phyloP scores from a whole-genome alignment of 768 basidiomycete genomes.

The Dentipellis fragilis region DNA sequence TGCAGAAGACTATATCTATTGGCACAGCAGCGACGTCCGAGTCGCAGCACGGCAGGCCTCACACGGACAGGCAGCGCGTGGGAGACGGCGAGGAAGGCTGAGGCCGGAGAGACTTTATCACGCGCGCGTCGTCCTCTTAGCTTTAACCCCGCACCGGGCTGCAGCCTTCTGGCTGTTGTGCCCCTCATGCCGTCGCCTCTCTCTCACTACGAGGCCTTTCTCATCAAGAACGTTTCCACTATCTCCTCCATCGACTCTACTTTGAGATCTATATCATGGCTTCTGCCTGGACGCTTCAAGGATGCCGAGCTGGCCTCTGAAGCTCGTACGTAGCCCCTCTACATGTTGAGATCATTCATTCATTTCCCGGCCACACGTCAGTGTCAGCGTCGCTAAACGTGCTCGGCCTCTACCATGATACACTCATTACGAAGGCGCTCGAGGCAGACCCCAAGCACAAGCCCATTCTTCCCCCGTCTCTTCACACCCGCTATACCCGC shows the following conservation, averaged over 20 bases:
- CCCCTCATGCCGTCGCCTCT: slow-evolving; percentile 48
- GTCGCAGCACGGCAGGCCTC: too few species aligned
- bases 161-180: not conserved
- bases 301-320: slow-evolving; percentile 95
- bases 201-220: slow-evolving; percentile 71
- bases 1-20: not conserved
- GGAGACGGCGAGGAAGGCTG: not conserved
- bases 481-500: slow-evolving; percentile 83
- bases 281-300: slow-evolving; percentile 92
- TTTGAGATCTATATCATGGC: slow-evolving; percentile 86
- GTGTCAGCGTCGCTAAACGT: slow-evolving; percentile 85
- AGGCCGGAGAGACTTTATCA: not conserved
- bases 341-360: slow-evolving; percentile 6
- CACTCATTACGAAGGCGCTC: slow-evolving; percentile 63
- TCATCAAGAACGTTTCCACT: slow-evolving; percentile 76
- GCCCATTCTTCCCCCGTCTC: slow-evolving; percentile 64
- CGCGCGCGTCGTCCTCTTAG: not conserved
- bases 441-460: slow-evolving; percentile 58
- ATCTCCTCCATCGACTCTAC: slow-evolving; percentile 86
- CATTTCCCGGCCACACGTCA: slow-evolving; percentile 21
- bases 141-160: not conserved
- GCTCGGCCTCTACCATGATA: slow-evolving; percentile 91
- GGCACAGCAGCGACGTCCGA: not conserved
- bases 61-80: not conserved
- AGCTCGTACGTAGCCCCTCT: slow-evolving; percentile 55